phyloP scores from a whole-genome alignment of 768 basidiomycete genomes.

The Tremella yokohamensis region DNA sequence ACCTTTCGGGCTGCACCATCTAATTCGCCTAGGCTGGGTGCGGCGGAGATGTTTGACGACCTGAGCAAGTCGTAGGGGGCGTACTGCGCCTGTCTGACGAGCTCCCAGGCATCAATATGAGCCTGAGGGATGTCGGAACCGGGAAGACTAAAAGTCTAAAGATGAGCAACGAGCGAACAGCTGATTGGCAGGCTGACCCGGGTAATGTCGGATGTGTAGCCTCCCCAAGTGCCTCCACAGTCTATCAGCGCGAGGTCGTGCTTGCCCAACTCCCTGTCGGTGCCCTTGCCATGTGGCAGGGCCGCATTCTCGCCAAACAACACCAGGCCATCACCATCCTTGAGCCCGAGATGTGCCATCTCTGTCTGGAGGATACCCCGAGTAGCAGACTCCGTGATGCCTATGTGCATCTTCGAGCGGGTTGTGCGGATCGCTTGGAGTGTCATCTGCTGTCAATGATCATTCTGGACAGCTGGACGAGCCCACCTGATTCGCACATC shows the following conservation, averaged over 20 bases:
- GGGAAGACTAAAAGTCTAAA: constrained; percentile 64
- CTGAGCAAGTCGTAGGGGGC: constrained; percentile 56
- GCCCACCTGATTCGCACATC: constrained; percentile 73
- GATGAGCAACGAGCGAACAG: background rate
- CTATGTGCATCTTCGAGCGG: constrained; percentile 61
- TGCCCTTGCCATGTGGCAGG: constrained; percentile 75
- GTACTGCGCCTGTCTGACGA: constrained; percentile 64
- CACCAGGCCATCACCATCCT: constrained; percentile 61
- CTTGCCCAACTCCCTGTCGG: constrained; percentile 60
- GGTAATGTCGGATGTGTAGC: constrained; percentile 74
- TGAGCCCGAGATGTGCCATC: constrained; percentile 61
- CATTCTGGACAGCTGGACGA: background rate
- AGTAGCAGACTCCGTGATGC: constrained; percentile 73
- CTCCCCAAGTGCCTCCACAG: constrained; percentile 66
- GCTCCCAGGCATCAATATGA: constrained; percentile 63
- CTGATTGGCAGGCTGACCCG: constrained; percentile 56
- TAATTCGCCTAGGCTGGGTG: constrained; percentile 21
- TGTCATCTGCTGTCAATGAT: constrained; percentile 59
- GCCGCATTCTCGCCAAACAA: constrained; percentile 84
- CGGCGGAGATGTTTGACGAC: constrained; percentile 50
- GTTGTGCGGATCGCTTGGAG: constrained; percentile 69
- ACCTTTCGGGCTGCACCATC: constrained; percentile 59
- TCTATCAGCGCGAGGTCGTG: constrained; percentile 73
- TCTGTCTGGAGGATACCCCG: constrained; percentile 60
- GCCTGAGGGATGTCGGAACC: constrained; percentile 58